Base-by-base conservation (phyloP, 2,329 filamentous ascomycete genomes). In the Xylariaceae sp. region DNA sequence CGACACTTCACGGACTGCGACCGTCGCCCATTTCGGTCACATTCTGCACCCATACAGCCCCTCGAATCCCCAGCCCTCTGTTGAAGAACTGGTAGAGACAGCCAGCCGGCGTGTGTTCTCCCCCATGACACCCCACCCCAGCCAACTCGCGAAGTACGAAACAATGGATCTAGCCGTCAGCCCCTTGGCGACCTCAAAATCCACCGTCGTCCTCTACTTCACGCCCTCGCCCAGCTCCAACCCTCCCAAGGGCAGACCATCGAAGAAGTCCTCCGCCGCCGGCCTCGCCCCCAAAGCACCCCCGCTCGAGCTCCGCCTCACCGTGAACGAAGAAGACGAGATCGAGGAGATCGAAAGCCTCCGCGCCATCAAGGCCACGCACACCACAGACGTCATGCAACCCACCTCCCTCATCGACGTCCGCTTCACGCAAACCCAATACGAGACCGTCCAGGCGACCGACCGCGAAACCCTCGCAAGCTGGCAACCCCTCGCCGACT, bases 1-100 rank as follows among this genome's bases (percentile, higher is more conserved):
- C 7, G 52, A 55, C 11, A 58, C 18, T 50, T 58, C 53, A 23
- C 60, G 15, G 55, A 71, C 63, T 51, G 67, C 59, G 7, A 76
- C 77, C 1, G 70, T 66, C 2, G 80, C 80, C 9, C 73, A 74
- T 2, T 85, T 85, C 64, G 82, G 82, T 15, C 78, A 81, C 56
- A 62, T 84, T 39, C 74, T 85, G 18, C 66, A 71, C 42, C 53
- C 59, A 18, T 60, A 65, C 23, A 11, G 54, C 2, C 53, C 58
- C 9, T 56, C 58, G 7, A 30, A 39, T 64, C 44, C 59, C 63
- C 37, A 44, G 51, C 17, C 58, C 68, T 4, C 55, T 69, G 30
- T 53, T 66, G 13, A 39, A 59, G 35, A 61, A 64, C 39, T 30
- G 23, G 23, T 30, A 30, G 23, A 30, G 23, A 30, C 23, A 30